phyloP scores from a whole-genome alignment of 73 alveolate genomes.

The Symbiodinium pilosum region DNA sequence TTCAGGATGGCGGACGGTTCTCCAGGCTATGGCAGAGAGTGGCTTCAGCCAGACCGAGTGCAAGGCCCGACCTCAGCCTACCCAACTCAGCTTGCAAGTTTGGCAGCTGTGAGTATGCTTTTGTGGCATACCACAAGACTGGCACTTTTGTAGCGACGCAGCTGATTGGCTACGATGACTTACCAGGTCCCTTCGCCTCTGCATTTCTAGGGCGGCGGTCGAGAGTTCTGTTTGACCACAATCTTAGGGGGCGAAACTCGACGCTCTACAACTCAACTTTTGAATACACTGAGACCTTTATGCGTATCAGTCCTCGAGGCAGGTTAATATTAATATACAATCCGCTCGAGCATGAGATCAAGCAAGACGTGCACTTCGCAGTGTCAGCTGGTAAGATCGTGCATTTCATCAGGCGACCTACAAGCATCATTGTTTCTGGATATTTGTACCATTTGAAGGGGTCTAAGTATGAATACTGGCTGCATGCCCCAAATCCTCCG shows the following conservation, averaged over 20 bases:
- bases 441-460: slow-evolving; percentile 28
- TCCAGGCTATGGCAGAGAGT: not conserved
- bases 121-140: slow-evolving; percentile 56
- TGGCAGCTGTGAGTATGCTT: slow-evolving; percentile 11
- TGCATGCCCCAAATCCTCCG: slow-evolving; percentile 37
- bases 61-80: not conserved
- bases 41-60: not conserved
- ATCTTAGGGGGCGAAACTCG: slow-evolving; percentile 4
- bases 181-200: not conserved
- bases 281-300: slow-evolving; percentile 14
- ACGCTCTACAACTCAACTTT: not conserved
- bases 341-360: slow-evolving; percentile 38
- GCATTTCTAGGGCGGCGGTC: not conserved
- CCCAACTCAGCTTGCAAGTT: not conserved
- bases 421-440: not conserved
- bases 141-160: slow-evolving; percentile 76
- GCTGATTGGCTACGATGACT: slow-evolving; percentile 34
- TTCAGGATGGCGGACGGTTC: slow-evolving; percentile 11
- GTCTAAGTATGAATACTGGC: slow-evolving; percentile 36
- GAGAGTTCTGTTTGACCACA: not conserved
- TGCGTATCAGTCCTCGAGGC: slow-evolving; percentile 32
- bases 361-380: slow-evolving; percentile 19
- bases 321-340: slow-evolving; percentile 29
- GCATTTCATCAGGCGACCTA: slow-evolving; percentile 51
- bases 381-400: slow-evolving; percentile 38